phyloP scores from a whole-genome alignment of 2,329 filamentous ascomycete species.

The Leptosphaerulina australis region DNA sequence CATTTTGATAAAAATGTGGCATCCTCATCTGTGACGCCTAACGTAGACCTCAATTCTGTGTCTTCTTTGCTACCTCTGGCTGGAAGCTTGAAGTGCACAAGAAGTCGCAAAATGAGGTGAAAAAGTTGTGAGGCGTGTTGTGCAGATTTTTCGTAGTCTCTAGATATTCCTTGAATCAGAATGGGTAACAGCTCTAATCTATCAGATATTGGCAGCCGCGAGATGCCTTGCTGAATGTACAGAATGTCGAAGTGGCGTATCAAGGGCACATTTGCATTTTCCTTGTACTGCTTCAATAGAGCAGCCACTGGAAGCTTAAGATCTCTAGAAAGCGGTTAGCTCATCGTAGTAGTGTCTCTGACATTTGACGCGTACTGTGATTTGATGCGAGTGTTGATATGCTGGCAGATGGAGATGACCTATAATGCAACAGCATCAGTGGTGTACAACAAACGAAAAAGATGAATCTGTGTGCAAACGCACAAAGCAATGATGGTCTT shows the following conservation, averaged over 20 bases:
- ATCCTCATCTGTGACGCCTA: conserved; percentile 74
- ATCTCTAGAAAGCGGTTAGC: conserved; percentile 44
- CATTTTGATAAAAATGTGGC: conserved; percentile 74
- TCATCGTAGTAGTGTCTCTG: not conserved
- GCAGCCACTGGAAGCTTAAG: conserved; percentile 84
- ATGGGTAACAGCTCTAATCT: conserved; percentile 75
- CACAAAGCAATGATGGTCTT: conserved; percentile 9
- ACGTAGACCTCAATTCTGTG: conserved; percentile 64
- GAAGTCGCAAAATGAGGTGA: conserved; percentile 77
- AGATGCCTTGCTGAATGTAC: conserved; percentile 85
- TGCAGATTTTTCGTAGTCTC: conserved; percentile 61
- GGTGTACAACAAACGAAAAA: conserved; percentile 20
- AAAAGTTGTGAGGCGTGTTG: conserved; percentile 72
- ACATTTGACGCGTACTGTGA: conserved; percentile 50
- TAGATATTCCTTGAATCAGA: conserved; percentile 69
- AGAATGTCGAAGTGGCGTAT: conserved; percentile 87
- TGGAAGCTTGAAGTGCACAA: conserved; percentile 75
- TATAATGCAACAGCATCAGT: conserved; percentile 46
- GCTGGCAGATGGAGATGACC: conserved; percentile 73
- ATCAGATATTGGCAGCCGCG: conserved; percentile 64
- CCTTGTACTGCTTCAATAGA: conserved; percentile 88
- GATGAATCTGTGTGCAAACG: not conserved
- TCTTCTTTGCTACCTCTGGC: conserved; percentile 81
- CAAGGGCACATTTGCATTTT: conserved; percentile 68
- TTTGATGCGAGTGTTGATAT: conserved; percentile 70